Percentiles rank a stretch among this genome's conserved stretches.
Conservation (phyloP, 164 flowering plant genomes). For the Aristolochia californica region DNA sequence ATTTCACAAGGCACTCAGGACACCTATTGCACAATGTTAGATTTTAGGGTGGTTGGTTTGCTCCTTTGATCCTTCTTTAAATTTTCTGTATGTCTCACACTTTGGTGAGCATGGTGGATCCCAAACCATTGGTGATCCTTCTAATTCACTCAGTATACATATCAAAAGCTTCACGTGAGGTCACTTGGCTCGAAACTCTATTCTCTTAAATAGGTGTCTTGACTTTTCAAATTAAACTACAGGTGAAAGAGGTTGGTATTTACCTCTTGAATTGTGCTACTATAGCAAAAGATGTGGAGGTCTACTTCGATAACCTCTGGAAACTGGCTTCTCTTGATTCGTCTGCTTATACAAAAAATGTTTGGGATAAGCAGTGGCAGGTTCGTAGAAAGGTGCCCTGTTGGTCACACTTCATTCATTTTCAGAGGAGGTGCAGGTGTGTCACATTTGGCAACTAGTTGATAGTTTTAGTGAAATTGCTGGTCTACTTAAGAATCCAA, state of each 20-base stretch:
- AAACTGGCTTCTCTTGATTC: conserved; percentile 58
- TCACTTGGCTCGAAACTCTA: too few species aligned
- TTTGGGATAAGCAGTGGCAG: conserved; percentile 80
- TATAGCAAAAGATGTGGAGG: conserved; percentile 47
- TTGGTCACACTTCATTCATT: conserved; percentile 78
- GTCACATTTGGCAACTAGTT: conserved; percentile 2
- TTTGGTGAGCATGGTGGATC: too few species aligned
- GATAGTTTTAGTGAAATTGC: not conserved
- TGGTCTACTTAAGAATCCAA: not conserved
- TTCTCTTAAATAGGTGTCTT: not conserved
- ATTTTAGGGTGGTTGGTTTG: too few species aligned
- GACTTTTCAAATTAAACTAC: not conserved
- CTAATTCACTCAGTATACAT: too few species aligned
- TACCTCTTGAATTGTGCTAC: conserved; percentile 65
- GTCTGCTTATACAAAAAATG: conserved; percentile 42
- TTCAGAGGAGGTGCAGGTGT: conserved; percentile 63
- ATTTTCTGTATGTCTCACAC: too few species aligned
- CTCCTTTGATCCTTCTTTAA: too few species aligned
- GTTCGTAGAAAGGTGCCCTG: conserved; percentile 70
- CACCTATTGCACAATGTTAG: too few species aligned
- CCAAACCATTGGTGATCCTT: too few species aligned
- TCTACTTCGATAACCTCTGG: conserved; percentile 71
- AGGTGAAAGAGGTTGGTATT: conserved; percentile 95
- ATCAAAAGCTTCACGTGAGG: too few species aligned
- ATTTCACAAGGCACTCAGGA: too few species aligned